phyloP scores from a whole-genome alignment of 75 land plant genomes.

The Gnetum montanum region DNA sequence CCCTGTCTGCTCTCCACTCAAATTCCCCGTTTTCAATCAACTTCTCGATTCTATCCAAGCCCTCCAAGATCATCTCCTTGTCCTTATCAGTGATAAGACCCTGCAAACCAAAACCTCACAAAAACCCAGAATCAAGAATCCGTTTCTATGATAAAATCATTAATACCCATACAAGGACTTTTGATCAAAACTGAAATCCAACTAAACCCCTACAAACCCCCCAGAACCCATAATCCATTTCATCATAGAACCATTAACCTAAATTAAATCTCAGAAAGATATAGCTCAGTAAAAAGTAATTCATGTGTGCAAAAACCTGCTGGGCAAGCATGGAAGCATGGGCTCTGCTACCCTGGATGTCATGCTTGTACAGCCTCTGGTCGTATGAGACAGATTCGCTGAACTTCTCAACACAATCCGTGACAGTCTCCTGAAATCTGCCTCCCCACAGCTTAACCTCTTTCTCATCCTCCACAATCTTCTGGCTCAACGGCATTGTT shows the following conservation, averaged over 20 bases:
- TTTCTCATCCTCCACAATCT: constrained; percentile 16
- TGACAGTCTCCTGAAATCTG: constrained; percentile 69
- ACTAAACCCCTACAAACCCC: too few species aligned
- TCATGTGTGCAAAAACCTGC: too few species aligned
- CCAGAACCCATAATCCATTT: too few species aligned
- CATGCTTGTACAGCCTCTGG: constrained; percentile 81
- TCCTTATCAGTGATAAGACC: constrained; percentile 72
- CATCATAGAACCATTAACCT: too few species aligned
- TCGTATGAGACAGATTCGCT: constrained; percentile 90
- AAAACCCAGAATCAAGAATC: not conserved
- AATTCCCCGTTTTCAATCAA: constrained; percentile 68
- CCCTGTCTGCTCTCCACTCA: constrained; percentile 87
- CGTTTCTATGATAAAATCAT: too few species aligned
- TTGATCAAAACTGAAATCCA: too few species aligned
- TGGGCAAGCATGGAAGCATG: constrained; percentile 91
- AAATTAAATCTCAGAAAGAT: too few species aligned
- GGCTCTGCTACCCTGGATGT: constrained; percentile 78
- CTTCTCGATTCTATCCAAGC: constrained; percentile 70
- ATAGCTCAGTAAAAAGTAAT: too few species aligned
- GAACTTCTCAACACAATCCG: constrained; percentile 79
- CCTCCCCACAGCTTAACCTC: constrained; percentile 95
- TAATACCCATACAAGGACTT: too few species aligned
- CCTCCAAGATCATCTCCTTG: constrained; percentile 51
- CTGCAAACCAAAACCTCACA: constrained; percentile 21
- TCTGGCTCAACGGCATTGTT: too few species aligned